Base-by-base conservation (phyloP, 192 early-diverging fungal species). In the Spinellus fusiger region DNA sequence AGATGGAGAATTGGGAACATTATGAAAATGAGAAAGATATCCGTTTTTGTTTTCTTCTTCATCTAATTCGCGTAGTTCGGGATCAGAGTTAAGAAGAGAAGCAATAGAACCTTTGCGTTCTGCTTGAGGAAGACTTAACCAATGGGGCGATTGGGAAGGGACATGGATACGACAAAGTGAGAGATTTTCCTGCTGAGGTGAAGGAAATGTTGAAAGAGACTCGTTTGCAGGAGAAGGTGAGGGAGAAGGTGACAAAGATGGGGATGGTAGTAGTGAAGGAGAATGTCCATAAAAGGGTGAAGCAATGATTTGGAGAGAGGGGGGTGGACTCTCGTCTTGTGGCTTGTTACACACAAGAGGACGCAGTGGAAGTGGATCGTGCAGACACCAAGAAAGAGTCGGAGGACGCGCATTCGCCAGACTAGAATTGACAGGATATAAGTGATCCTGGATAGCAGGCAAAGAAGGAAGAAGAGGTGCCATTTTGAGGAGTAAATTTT, bases 51-150 rank as follows among this genome's bases (percentile, higher is more conserved):
- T 57, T 28, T 50, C 37, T 46, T 65, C 56, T 55, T 49, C 31
- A n/a, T 71, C 62, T 6, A 49, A 20, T 46, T 61, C 57, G 28
- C 49, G 49, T 27, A 49, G 18, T 29, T 50, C 50, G 10, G 63
- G 63, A 33, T 52, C 62, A 18, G 54, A 49, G 31, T 71, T 71
- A 27, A 71, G 59, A 26, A 71, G 5, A 5, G 63, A 71, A 5
- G 69, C 62, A 35, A 71, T 61, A 1, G 69, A 71, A 4, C 62
- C 69, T 46, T 65, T 71, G 40, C 69, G 62, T 18, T 57, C 1
- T 29, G 60, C 1, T 25, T 20, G 23, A 33, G 34, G 13, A 9
- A 33, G 20, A n/a, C n/a, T n/a, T n/a, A n/a, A n/a, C n/a, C n/a
- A n/a, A n/a, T n/a, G n/a, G n/a, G n/a, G n/a, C n/a, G n/a, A n/a